Evolutionary conservation across 768 basidiomycete genomes (phyloP).

Genomic region (Polyporus arcularius): DNA sequence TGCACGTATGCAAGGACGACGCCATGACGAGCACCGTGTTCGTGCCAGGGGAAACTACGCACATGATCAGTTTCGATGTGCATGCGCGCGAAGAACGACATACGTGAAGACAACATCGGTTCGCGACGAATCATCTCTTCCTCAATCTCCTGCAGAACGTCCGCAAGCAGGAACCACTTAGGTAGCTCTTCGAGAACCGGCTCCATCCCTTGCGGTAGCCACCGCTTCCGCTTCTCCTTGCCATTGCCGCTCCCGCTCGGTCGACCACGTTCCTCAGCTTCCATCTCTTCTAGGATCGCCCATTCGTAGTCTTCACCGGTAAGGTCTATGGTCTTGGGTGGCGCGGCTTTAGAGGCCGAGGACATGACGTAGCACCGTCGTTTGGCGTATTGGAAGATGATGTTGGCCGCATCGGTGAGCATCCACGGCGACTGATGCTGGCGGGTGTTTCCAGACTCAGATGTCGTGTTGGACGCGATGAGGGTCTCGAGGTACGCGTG

Average conservation of each 20-base stretch:
- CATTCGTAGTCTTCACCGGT: slow-evolving; percentile 65
- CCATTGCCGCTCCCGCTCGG: neutral
- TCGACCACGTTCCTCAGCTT: slow-evolving; percentile 32
- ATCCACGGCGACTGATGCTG: slow-evolving; percentile 87
- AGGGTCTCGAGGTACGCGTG: slow-evolving; percentile 91
- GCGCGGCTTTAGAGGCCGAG: slow-evolving; percentile 27
- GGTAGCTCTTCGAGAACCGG: slow-evolving; percentile 92
- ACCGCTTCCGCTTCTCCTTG: slow-evolving; percentile 34
- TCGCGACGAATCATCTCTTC: slow-evolving; percentile 74
- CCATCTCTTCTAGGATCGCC: slow-evolving; percentile 67
- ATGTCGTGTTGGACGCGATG: slow-evolving; percentile 59
- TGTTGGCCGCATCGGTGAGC: slow-evolving; percentile 87
- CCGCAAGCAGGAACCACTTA: slow-evolving; percentile 86
- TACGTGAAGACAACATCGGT: slow-evolving; percentile 30
- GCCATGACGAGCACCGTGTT: slow-evolving; percentile 90
- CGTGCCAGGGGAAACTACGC: slow-evolving; percentile 49
- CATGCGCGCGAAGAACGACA: slow-evolving; percentile 1
- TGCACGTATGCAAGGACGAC: slow-evolving; percentile 73
- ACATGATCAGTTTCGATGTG: neutral
- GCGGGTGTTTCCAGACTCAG: slow-evolving; percentile 51
- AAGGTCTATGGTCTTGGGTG: slow-evolving; percentile 34
- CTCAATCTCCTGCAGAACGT: slow-evolving; percentile 90
- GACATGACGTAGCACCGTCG: slow-evolving; percentile 73
- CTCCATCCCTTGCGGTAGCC: slow-evolving; percentile 79
- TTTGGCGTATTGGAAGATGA: slow-evolving; percentile 80